Conservation (phyloP, 2,329 filamentous ascomycete genomes). For the Hypoxylon sp. region DNA sequence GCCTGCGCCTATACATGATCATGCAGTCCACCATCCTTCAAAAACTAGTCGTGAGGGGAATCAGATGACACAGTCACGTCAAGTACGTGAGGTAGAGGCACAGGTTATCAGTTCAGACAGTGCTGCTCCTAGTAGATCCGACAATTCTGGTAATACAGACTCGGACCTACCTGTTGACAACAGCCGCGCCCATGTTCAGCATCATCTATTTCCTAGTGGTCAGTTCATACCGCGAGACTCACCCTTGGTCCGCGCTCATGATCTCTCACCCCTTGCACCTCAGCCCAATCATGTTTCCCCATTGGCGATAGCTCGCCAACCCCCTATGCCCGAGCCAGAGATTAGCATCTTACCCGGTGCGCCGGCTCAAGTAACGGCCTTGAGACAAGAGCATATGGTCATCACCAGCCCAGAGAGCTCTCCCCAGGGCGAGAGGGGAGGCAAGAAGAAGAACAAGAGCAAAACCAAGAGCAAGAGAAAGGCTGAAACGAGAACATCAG, state of each 20-base stretch:
- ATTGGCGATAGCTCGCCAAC: conserved; percentile 60
- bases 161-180: conserved; percentile 53
- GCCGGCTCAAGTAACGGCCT: conserved; percentile 67
- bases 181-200: conserved; percentile 50
- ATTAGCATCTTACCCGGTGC: conserved; percentile 54
- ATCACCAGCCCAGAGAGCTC: conserved; percentile 71
- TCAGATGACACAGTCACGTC: conserved; percentile 26
- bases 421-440: conserved; percentile 62
- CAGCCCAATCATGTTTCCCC: conserved; percentile 78
- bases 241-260: conserved; percentile 77
- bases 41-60: conserved; percentile 26
- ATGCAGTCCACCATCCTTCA: conserved; percentile 20
- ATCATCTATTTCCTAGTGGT: conserved; percentile 54
- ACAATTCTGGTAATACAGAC: conserved; percentile 55
- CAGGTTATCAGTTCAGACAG: conserved; percentile 55
- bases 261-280: conserved; percentile 78
- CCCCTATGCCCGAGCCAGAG: conserved; percentile 50
- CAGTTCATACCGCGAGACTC: conserved; percentile 61
- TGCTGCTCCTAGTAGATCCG: conserved; percentile 57
- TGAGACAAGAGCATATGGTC: conserved; percentile 63
- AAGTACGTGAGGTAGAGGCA: conserved; percentile 43
- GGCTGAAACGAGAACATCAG: conserved; percentile 62
- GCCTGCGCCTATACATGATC: conserved; percentile 30
- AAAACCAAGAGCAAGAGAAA: conserved; percentile 59
- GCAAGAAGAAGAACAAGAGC: conserved; percentile 68